phyloP scores from a whole-genome alignment of 2,329 filamentous ascomycete species.

The Tolypocladium inflatum region DNA sequence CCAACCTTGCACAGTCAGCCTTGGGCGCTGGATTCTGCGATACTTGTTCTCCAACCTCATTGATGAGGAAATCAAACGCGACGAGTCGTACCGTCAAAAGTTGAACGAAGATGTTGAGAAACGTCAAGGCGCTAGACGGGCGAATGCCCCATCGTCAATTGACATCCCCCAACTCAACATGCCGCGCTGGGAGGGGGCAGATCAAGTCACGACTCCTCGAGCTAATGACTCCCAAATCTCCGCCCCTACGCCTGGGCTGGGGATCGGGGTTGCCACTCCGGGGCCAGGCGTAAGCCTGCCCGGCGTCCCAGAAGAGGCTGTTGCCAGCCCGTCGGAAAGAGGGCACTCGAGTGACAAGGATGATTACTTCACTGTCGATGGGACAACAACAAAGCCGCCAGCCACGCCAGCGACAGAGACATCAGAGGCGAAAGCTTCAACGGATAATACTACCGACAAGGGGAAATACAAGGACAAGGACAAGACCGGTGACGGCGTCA shows the following conservation, averaged over 20 bases:
- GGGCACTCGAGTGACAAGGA: conserved; percentile 54
- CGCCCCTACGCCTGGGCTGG: conserved; percentile 64
- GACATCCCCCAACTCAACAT: conserved; percentile 25
- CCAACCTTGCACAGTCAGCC: conserved; percentile 56
- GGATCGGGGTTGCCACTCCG: conserved; percentile 70
- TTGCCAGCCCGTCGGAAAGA: conserved; percentile 41
- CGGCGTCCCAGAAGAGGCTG: conserved; percentile 37
- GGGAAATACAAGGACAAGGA: conserved; percentile 35
- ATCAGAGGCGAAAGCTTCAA: conserved; percentile 39
- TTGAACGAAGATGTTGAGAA: conserved; percentile 56
- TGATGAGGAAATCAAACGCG: conserved; percentile 79
- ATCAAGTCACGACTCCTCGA: conserved; percentile 49
- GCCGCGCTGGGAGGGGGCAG: conserved; percentile 28
- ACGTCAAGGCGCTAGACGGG: conserved; percentile 41
- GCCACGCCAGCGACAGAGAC: conserved; percentile 22
- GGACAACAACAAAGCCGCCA: neutral
- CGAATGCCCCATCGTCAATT: conserved; percentile 53
- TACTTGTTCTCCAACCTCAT: conserved; percentile 87
- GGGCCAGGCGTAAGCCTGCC: conserved; percentile 28
- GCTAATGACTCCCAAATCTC: conserved; percentile 54
- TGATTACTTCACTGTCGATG: conserved; percentile 69
- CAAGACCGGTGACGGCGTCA: conserved; percentile 40
- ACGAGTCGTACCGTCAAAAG: conserved; percentile 61
- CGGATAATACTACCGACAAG: conserved; percentile 37
- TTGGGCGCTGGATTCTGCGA: conserved; percentile 91